Evolutionary conservation across 1,284 basidiomycete species (phyloP).

Genomic region (Irpex rosettiformis): DNA sequence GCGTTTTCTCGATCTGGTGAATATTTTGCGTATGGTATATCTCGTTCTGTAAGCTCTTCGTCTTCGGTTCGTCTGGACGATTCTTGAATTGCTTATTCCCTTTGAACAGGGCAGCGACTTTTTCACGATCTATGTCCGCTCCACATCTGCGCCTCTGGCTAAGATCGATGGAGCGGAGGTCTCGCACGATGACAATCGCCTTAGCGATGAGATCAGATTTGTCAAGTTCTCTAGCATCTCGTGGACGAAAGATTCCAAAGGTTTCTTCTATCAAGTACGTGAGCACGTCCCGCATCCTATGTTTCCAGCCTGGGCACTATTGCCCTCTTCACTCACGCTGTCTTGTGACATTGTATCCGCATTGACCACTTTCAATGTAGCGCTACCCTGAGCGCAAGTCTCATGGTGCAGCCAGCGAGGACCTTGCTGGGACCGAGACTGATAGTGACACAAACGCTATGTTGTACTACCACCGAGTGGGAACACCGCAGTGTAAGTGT

Average conservation of each 20-base stretch:
- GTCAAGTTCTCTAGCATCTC: conserved; percentile 73
- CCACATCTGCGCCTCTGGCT: conserved; percentile 55
- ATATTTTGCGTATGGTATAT: conserved; percentile 74
- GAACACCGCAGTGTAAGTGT: conserved; percentile 61
- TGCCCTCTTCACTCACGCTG: neutral
- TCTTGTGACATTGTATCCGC: neutral
- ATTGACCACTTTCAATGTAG: conserved; percentile 26
- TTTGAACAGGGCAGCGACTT: conserved; percentile 74
- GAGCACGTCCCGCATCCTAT: conserved; percentile 2
- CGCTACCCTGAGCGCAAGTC: conserved; percentile 54
- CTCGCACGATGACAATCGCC: conserved; percentile 47
- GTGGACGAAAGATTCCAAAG: conserved; percentile 76
- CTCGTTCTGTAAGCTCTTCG: conserved; percentile 50
- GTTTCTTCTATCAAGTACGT: conserved; percentile 79
- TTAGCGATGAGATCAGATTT: conserved; percentile 66
- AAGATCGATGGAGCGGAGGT: conserved; percentile 34
- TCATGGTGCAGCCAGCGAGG: conserved; percentile 47
- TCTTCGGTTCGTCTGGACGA: neutral
- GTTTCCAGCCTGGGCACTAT: neutral
- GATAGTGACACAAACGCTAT: conserved; percentile 64
- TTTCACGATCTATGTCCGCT: conserved; percentile 64
- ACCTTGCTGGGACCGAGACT: conserved; percentile 62
- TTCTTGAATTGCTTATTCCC: too few species aligned
- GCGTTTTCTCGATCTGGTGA: conserved; percentile 67
- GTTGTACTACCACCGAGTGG: conserved; percentile 73